Evolutionary conservation across 2,329 filamentous ascomycete species (phyloP).

Genomic region (Arthrocladium fulminans): DNA sequence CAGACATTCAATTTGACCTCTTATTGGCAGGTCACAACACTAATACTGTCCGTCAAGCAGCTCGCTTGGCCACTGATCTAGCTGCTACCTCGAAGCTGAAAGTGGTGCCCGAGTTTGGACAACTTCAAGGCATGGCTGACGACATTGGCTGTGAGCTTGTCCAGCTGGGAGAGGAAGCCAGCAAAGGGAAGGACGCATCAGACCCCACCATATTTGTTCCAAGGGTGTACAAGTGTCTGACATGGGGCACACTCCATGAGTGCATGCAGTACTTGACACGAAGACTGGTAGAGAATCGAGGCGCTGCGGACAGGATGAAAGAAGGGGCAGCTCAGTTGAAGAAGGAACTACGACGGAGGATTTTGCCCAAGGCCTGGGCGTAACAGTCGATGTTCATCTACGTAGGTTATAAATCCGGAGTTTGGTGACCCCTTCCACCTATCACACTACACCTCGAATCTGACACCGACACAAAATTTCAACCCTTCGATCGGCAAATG

Average conservation of each 20-base stretch:
- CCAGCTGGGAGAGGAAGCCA: constrained; percentile 24
- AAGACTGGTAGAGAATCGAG: constrained; percentile 65
- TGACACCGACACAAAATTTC: no score
- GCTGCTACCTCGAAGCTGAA: constrained; percentile 37
- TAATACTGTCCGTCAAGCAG: constrained; percentile 44
- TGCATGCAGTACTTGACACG: constrained; percentile 54
- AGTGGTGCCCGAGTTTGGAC: constrained; percentile 55
- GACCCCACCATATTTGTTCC: constrained; percentile 25
- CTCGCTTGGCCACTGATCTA: constrained; percentile 37
- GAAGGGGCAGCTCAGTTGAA: constrained; percentile 56
- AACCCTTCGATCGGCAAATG: no score
- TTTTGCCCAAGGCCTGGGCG: background rate
- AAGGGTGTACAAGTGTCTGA: constrained; percentile 50
- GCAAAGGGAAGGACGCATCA: constrained; percentile 15
- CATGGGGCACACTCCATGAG: constrained; percentile 52
- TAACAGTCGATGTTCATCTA: background rate
- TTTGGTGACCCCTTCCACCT: no score
- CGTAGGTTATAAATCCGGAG: no score
- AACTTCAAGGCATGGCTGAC: constrained; percentile 93
- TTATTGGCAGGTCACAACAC: constrained; percentile 54
- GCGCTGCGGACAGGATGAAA: constrained; percentile 56
- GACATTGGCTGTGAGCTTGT: constrained; percentile 62
- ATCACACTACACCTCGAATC: no score
- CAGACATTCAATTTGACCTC: constrained; percentile 40
- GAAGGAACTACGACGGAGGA: constrained; percentile 40